Evolutionary conservation across 805 yeast genomes (phyloP).

Genomic region (Ascoidea asiatica): DNA sequence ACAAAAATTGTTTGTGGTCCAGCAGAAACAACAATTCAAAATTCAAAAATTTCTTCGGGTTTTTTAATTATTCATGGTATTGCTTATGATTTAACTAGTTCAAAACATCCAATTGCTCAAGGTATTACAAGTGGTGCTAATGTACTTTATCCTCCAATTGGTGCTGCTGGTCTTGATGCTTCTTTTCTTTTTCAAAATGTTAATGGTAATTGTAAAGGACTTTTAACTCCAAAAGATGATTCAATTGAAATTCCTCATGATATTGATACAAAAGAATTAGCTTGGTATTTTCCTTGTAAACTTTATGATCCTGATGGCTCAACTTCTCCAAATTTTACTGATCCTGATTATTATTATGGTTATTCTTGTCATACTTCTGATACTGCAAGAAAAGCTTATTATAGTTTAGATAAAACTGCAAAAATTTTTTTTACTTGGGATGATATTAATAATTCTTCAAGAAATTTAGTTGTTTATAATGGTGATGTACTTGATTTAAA

Average conservation of each 20-base stretch:
- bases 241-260: slow-evolving; percentile 53
- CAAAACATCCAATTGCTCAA: slow-evolving; percentile 64
- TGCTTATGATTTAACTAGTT: slow-evolving; percentile 61
- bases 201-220: slow-evolving; percentile 74
- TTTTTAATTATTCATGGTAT: slow-evolving; percentile 71
- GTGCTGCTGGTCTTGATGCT: slow-evolving; percentile 83
- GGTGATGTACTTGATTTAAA: slow-evolving; percentile 81
- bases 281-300: slow-evolving; percentile 96
- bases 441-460: slow-evolving; percentile 50
- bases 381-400: slow-evolving; percentile 56
- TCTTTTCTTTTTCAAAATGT: slow-evolving; percentile 82
- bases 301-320: slow-evolving; percentile 59
- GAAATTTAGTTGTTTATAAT: slow-evolving; percentile 77
- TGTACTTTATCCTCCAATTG: slow-evolving; percentile 68
- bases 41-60: slow-evolving; percentile 44
- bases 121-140: slow-evolving; percentile 64
- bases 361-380: slow-evolving; percentile 84
- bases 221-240: slow-evolving; percentile 61
- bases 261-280: slow-evolving; percentile 41
- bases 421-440: slow-evolving; percentile 88
- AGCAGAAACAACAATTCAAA: slow-evolving; percentile 34
- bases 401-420: slow-evolving; percentile 43
- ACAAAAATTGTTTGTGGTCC: slow-evolving; percentile 66
- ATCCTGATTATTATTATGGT: slow-evolving; percentile 52
- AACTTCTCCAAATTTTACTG: slow-evolving; percentile 46